Evolutionary conservation across 129 eudicot genomes (phyloP), one percentile per base, ranked within the genome.

Genomic region (Mikania micrantha): DNA sequence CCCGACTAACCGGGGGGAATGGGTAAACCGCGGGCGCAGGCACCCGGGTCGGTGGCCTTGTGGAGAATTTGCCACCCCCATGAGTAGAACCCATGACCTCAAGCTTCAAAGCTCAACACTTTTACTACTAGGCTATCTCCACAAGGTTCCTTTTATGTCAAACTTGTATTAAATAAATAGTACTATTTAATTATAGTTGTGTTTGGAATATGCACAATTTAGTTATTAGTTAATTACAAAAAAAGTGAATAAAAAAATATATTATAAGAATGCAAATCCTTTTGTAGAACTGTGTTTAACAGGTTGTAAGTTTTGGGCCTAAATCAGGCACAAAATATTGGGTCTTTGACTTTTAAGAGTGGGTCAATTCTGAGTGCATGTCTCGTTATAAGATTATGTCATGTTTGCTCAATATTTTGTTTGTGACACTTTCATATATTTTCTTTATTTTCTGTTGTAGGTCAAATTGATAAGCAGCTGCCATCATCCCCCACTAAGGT

Each of bases 401-500:
- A 31, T 32, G 69, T 24, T 41, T 39, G 27, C 11, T 7, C 19
- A 20, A 21, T 64, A 22, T 22, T 40, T 22, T 5, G 24, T 64
- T 12, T 21, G 52, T 38, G 12, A 8, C 52, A 27, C 35, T 21
- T 21, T 64, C 17, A 64, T 40, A 29, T 25, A 36, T 60, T 35
- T 67, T 67, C 13, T 17, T 67, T 25, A 10, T 60, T 32, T 56
- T 64, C 12, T 66, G 79, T 60, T 22, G 65, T 74, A 85, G 96
- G 84, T 77, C 85, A 83, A 68, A 81, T 39, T 65, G 84, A 80
- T 85, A 88, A 81, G 81, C 96, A 83, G 71, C 73, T 77, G 48
- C 68, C 79, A 42, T 39, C 67, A 24, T 49, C 70, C 36, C 59
- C 77, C 34, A 44, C 60, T 59, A 64, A 45, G 36, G 29, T 28